A percentile compares a stretch with the other conserved stretches of the same genome.
Conservation (phyloP, 2,329 filamentous ascomycete species). For the Pestalotiopsis sp. region DNA sequence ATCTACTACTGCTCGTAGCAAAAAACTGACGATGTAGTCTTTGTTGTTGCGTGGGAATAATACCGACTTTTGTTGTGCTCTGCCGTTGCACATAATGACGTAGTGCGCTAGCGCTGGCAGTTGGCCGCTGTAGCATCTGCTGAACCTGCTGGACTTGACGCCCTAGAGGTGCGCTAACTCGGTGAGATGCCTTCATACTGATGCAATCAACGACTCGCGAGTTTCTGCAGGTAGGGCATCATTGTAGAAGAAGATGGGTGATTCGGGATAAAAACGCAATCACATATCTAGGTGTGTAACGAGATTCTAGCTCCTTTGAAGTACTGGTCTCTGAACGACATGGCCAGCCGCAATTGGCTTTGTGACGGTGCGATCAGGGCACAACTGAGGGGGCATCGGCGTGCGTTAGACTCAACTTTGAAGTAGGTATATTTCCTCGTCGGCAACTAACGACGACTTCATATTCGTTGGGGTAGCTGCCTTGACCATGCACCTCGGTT, state of each 20-base stretch:
- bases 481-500: too few species aligned
- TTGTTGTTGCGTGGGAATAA: background rate
- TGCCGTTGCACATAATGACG: background rate
- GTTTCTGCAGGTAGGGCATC: background rate
- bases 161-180: background rate
- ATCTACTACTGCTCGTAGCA: background rate
- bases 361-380: too few species aligned
- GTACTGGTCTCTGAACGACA: too few species aligned
- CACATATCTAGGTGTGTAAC: too few species aligned
- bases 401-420: too few species aligned
- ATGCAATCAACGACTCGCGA: background rate
- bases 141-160: background rate
- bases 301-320: too few species aligned
- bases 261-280: too few species aligned
- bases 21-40: background rate
- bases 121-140: background rate
- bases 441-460: too few species aligned
- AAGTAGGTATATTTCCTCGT: too few species aligned
- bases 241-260: background rate
- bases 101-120: background rate
- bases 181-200: background rate
- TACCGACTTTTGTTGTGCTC: background rate
- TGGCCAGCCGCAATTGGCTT: too few species aligned
- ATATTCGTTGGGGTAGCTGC: too few species aligned
- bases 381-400: too few species aligned